Evolutionary conservation across 2,329 filamentous ascomycete species (phyloP), one percentile per base, ranked within the genome.

Genomic region (Helotiales sp.): DNA sequence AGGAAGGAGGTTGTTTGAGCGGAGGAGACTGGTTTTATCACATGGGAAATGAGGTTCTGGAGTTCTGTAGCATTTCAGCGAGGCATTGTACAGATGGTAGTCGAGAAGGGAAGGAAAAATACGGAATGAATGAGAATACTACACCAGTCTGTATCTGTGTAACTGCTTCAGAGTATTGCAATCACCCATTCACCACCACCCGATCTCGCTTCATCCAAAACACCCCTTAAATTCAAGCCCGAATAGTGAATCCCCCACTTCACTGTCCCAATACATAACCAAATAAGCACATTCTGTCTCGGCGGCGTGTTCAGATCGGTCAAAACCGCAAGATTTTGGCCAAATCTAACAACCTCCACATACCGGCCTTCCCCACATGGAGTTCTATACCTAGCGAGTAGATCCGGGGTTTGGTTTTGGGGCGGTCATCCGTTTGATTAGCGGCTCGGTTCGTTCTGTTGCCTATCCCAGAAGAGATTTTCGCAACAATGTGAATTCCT

Each of bases 1-100:
- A 26, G 37, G 30, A 37, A 64, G n/a, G 47, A 24, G 50, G 30
- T 62, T 17, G 60, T 22, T 50, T 40, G 17, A 43, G 45, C 6
- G 22, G 2, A 22, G 32, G 2, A 34, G 34, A 5, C 17, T 34
- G 58, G n/a, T 54, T 24, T 32, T 20, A 32, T 52, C 55, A 57
- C 49, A 40, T 60, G 28, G 60, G 28, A 6, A 28, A 24, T 15
- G 30, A 30, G n/a, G 28, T 47, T 59, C 5, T 45, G 40, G 34
- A 58, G 24, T 64, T 58, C n/a, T 63, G 34, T 54, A 30, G 61
- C 49, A 63, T 63, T 63, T 63, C 61, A 55, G 61, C 61, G 47
- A 63, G 40, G 40, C 40, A 45, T 45, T 45, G 40, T 45, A 45
- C 17, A 45, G n/a, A 45, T 45, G 40, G 5, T 45, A 43, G 1